Evolutionary conservation across 176 grass and related monocot genomes (phyloP).

Genomic region (Zoysia japonica): DNA sequence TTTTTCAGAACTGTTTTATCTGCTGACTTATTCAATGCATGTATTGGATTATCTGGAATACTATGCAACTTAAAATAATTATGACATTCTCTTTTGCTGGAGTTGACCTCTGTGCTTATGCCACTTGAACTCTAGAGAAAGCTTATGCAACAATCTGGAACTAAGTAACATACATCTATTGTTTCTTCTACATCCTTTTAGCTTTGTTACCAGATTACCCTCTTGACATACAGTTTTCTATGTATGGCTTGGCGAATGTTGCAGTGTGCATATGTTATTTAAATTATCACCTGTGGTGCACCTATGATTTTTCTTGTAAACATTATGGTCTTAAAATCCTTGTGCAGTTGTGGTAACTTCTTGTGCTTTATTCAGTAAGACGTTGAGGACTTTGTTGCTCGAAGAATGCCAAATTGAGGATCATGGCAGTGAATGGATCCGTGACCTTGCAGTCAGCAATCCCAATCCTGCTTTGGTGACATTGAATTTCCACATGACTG

Average conservation of each 20-base stretch:
- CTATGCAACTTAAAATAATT: not conserved
- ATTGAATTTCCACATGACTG: conserved; percentile 80
- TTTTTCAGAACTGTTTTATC: not conserved
- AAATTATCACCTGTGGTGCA: not conserved
- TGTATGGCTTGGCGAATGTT: conserved; percentile 10
- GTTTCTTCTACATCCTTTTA: not conserved
- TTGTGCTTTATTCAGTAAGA: conserved; percentile 45
- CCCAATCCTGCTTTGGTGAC: conserved; percentile 55
- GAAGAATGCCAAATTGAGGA: conserved; percentile 64
- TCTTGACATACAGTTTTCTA: not conserved
- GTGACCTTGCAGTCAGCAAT: conserved; percentile 57
- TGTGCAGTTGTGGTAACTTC: conserved; percentile 20
- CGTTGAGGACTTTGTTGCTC: conserved; percentile 63
- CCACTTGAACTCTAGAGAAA: not conserved
- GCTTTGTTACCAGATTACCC: not conserved
- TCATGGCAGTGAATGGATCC: conserved; percentile 54
- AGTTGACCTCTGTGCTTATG: not conserved
- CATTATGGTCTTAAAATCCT: conserved; percentile 13
- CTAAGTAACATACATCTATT: not conserved
- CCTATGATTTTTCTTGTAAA: conserved; percentile 7
- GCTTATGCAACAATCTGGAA: not conserved
- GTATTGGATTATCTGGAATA: not conserved
- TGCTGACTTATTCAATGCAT: not conserved
- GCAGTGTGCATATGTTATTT: not conserved
- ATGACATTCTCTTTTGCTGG: not conserved